These are phyloP conservation scores for Plantago lanceolata DNA, from an alignment of 305 asterid species.

Conservation along the genomic window DNA sequence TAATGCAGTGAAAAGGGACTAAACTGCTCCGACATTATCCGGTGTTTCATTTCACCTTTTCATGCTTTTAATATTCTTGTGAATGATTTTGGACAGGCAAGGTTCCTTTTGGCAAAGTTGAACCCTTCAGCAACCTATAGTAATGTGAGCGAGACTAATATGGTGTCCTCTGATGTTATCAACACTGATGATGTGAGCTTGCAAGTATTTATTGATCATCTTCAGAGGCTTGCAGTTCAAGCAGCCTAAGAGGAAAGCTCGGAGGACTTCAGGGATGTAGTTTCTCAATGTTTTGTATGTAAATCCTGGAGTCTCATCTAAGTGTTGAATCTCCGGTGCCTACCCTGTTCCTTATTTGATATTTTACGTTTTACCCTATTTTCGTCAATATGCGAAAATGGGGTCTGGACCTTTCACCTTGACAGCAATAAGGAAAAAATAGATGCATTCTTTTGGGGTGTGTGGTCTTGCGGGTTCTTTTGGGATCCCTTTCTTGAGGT, in stretches of 20 bases:
- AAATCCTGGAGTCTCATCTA: constrained; percentile 4
- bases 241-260: constrained; percentile 46
- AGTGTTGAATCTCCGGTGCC: constrained; percentile 7
- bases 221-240: constrained; percentile 92
- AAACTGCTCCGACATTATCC: not conserved
- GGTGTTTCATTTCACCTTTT: not conserved
- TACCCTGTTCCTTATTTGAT: constrained; percentile 12
- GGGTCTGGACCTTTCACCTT: constrained; percentile 10
- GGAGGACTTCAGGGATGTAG: not conserved
- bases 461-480: constrained; percentile 1
- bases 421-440: constrained; percentile 6
- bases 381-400: constrained; percentile 14
- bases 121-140: constrained; percentile 95
- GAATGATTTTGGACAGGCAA: constrained; percentile 55
- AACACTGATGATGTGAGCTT: constrained; percentile 96
- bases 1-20: too few species aligned
- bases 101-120: constrained; percentile 88
- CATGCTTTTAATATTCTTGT: not conserved
- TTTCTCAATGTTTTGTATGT: not conserved
- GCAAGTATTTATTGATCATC: constrained; percentile 91
- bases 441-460: constrained; percentile 9
- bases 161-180: constrained; percentile 87
- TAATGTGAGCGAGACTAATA: constrained; percentile 64
- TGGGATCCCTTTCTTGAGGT: constrained; percentile 10
- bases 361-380: not conserved